These are phyloP conservation scores for Barnettozyma vustinii DNA, from an alignment of 805 yeast genomes.

Conservation along the genomic window DNA sequence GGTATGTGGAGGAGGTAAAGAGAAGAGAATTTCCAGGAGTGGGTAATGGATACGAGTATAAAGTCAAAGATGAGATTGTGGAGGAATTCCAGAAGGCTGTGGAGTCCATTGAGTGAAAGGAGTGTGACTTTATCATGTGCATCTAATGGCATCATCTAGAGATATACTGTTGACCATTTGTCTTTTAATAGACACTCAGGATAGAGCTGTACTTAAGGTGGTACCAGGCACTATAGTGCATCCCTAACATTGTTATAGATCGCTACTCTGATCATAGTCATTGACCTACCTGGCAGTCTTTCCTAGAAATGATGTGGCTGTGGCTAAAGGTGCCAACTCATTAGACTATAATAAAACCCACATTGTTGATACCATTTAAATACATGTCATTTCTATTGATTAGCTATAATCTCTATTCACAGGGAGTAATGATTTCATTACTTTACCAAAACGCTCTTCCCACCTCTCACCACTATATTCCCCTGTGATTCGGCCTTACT, in stretches of 20 bases:
- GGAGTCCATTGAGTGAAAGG: conserved; percentile 1
- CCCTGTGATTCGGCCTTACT: conserved; percentile 5
- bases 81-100: conserved; percentile 33
- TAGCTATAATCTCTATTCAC: no score
- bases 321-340: no score
- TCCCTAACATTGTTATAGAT: no score
- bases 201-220: no score
- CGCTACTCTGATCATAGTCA: neutral
- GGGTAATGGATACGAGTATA: conserved; percentile 53
- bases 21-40: conserved; percentile 51
- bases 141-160: neutral
- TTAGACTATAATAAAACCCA: no score
- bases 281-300: no score
- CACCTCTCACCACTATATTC: conserved; percentile 22
- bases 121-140: neutral
- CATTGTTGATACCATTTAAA: neutral
- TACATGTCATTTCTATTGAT: neutral
- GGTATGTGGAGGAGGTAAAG: conserved; percentile 59
- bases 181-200: neutral
- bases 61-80: conserved; percentile 60
- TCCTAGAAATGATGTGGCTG: no score
- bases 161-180: neutral
- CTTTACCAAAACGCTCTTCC: conserved; percentile 26
- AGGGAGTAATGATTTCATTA: conserved; percentile 7
- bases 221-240: no score